A percentile compares a stretch with the other conserved stretches of the same genome.
Evolutionary conservation across 495 filamentous ascomycete genomes (phyloP).

Genomic region (Lichenothelia convexa): DNA sequence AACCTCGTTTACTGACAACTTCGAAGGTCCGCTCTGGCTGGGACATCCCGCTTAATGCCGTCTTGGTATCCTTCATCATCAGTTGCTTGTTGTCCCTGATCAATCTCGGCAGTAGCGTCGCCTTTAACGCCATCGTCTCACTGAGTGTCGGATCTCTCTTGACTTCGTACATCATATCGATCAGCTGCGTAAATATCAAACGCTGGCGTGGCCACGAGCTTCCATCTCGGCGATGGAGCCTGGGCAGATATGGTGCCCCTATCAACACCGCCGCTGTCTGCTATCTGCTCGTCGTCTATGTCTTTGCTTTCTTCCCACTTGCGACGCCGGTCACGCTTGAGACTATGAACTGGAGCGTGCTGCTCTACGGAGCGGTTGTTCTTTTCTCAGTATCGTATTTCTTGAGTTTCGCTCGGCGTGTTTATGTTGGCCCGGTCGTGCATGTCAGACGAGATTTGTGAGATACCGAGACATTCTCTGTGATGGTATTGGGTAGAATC

Average conservation of each 20-base stretch:
- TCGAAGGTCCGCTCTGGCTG: neutral
- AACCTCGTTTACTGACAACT: neutral
- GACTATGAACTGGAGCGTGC: slow-evolving; percentile 6
- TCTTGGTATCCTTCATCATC: slow-evolving; percentile 3
- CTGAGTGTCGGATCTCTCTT: neutral
- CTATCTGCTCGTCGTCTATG: slow-evolving; percentile 5
- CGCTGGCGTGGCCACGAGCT: neutral
- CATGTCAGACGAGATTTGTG: neutral
- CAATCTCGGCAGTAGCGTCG: slow-evolving; percentile 7
- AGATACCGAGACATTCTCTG: too few relatives aligned
- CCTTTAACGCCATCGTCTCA: slow-evolving; percentile 5
- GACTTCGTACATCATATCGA: neutral
- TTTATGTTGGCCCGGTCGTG: slow-evolving; percentile 1
- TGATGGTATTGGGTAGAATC: too few relatives aligned
- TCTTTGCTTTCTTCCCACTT: slow-evolving; percentile 9
- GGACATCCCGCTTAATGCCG: slow-evolving; percentile 7
- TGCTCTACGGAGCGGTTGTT: slow-evolving; percentile 5
- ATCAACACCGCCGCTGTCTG: slow-evolving; percentile 3
- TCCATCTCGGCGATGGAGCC: slow-evolving; percentile 1
- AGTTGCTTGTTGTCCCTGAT: slow-evolving; percentile 5
- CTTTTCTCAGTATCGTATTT: slow-evolving; percentile 4
- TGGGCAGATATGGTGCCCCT: neutral
- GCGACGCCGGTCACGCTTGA: slow-evolving; percentile 1
- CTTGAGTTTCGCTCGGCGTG: slow-evolving; percentile 1
- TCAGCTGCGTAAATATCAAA: neutral